Evolutionary conservation across 257 asterid genomes (phyloP).

Genomic region (Voacanga thouarsii): DNA sequence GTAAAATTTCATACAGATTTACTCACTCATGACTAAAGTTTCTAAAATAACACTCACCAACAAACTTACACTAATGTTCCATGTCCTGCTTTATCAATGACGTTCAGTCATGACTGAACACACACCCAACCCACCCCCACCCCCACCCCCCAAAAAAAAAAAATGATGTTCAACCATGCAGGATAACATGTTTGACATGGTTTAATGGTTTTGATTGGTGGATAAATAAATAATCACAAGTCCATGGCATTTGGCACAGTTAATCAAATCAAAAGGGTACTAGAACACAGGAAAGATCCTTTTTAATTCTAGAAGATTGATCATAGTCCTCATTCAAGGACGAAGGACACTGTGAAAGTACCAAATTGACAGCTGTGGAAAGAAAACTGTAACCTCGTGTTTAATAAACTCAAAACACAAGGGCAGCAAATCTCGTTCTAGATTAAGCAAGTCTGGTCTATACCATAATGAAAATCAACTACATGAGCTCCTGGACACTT

Average conservation of each 20-base stretch:
- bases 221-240: neutral
- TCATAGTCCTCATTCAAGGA: neutral
- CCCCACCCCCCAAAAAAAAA: too few species aligned
- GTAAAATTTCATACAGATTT: neutral
- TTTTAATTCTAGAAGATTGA: neutral
- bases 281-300: neutral
- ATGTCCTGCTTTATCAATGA: neutral
- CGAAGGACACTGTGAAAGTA: neutral
- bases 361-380: neutral
- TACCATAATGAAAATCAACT: constrained; percentile 1
- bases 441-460: neutral
- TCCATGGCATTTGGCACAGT: neutral
- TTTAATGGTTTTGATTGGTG: neutral
- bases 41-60: neutral
- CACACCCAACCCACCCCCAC: too few species aligned
- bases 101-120: too few species aligned
- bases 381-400: neutral
- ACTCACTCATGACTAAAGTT: neutral
- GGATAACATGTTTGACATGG: neutral
- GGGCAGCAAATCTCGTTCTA: neutral
- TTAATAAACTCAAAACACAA: neutral
- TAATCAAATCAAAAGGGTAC: neutral
- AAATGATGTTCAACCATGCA: neutral
- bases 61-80: neutral
- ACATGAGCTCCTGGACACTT: neutral